Conservation (phyloP, 1,284 basidiomycete genomes). For the Tylopilus sp. region DNA sequence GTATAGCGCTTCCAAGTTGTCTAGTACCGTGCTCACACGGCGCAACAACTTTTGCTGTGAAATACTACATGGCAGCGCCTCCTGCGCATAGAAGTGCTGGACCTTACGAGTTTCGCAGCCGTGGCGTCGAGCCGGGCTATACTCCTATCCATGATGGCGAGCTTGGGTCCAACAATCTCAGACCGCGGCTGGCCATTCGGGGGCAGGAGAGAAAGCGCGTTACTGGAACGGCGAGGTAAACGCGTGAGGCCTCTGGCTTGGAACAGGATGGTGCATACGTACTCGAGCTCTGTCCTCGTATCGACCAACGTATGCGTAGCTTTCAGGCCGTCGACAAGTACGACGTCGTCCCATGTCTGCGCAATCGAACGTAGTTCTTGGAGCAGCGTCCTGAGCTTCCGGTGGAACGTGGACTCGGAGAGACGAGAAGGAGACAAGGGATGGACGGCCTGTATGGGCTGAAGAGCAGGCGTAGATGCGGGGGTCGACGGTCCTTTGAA, state of each 20-base stretch:
- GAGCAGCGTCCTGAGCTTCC: slow-evolving; percentile 59
- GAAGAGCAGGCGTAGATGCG: slow-evolving; percentile 55
- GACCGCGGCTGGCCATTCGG: slow-evolving; percentile 49
- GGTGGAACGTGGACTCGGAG: slow-evolving; percentile 67
- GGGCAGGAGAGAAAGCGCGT: slow-evolving; percentile 54
- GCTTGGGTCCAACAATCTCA: slow-evolving; percentile 57
- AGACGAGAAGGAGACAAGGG: slow-evolving; percentile 52
- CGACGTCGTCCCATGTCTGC: slow-evolving; percentile 73
- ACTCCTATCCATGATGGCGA: slow-evolving; percentile 62
- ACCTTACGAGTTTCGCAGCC: slow-evolving; percentile 58
- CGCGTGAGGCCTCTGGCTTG: background rate
- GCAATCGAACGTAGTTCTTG: slow-evolving; percentile 59
- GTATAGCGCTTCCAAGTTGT: slow-evolving; percentile 59
- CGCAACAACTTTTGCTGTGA: slow-evolving; percentile 64
- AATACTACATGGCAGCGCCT: background rate
- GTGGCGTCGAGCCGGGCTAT: slow-evolving; percentile 58
- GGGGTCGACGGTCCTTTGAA: slow-evolving; percentile 76
- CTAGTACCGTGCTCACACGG: slow-evolving; percentile 57
- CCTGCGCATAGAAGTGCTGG: background rate
- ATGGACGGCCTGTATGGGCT: slow-evolving; percentile 35
- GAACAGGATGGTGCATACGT: slow-evolving; percentile 27
- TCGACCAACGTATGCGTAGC: slow-evolving; percentile 63
- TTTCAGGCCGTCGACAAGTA: slow-evolving; percentile 69
- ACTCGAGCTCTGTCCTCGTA: slow-evolving; percentile 75
- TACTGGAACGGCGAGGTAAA: slow-evolving; percentile 40